Evolutionary conservation across 164 flowering plant species (phyloP), one percentile per base, ranked within the genome.

Genomic region (Macadamia tetraphylla): DNA sequence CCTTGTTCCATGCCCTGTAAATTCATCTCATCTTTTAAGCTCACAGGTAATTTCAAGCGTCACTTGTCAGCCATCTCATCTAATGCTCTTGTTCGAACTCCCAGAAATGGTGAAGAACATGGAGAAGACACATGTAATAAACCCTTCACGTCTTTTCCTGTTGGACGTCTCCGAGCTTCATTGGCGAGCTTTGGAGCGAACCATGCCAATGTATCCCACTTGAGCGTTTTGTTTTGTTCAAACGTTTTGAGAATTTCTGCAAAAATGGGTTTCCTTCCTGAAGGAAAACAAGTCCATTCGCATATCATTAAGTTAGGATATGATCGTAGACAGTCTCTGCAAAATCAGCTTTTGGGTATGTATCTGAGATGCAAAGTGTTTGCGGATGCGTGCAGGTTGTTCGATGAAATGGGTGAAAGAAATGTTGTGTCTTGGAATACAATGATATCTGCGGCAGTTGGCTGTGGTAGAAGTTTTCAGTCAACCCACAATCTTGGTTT

Each of bases 401-500:
- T 86, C 46, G 87, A 74, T 64, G 88, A 86, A 84, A 85, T 88
- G 87, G 74, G 67, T 23, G 65, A 18, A 8, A 74, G 85, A 77
- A 82, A 82, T 68, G 76, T 82, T 30, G 82, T 87, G 14, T 69
- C 87, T 0, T 91, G 92, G 88, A 83, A 89, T 72, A 80, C 76
- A 9, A 56, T 85, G 64, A 86, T 85, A 9, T 75, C 80, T 67
- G 89, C 84, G 40, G 67, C 64, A 29, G 51, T 65, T n/a, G 35
- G 70, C 14, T 49, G 57, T 49, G 65, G 65, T 8, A 3, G 71
- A 35, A 12, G 62, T 60, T n/a, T 63, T 3, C 49, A 8, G n/a
- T 59, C 44, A 9, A 60, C 31, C 58, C 31, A 66, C 6, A 35
- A 58, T 42, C 31, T 75, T 78, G 80, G 81, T 29, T 60, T 84